Percentiles rank a stretch among this genome's conserved stretches.
Conservation (phyloP, 495 filamentous ascomycete species). For the Aspergillus nanangensis region DNA sequence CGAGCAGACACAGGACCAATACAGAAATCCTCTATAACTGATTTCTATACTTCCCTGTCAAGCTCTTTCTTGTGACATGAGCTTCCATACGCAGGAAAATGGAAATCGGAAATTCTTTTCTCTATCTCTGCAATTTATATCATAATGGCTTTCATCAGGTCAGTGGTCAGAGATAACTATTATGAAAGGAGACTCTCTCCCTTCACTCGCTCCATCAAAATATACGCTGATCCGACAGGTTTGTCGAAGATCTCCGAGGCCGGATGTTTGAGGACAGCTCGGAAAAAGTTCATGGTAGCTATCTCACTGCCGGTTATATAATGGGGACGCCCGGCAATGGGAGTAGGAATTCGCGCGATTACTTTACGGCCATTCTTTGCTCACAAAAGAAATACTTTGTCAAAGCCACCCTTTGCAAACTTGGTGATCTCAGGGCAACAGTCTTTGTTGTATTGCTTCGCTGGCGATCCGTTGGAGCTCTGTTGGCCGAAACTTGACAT, state of each 20-base stretch:
- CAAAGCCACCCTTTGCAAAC: slow-evolving; percentile 34
- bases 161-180: slow-evolving; percentile 29
- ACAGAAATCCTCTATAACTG: slow-evolving; percentile 22
- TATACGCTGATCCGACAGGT: slow-evolving; percentile 32
- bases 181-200: slow-evolving; percentile 30
- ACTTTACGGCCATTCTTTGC: slow-evolving; percentile 27
- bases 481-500: slow-evolving; percentile 24
- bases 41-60: slow-evolving; percentile 18
- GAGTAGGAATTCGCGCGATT: slow-evolving; percentile 33
- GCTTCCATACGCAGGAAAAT: slow-evolving; percentile 32
- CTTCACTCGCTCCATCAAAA: slow-evolving; percentile 31
- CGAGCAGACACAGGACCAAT: slow-evolving; percentile 32
- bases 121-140: slow-evolving; percentile 34
- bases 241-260: slow-evolving; percentile 26
- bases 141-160: slow-evolving; percentile 34
- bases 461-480: slow-evolving; percentile 28
- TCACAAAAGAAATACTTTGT: slow-evolving; percentile 25
- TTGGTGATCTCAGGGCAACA: slow-evolving; percentile 23
- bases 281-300: slow-evolving; percentile 37
- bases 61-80: slow-evolving; percentile 33
- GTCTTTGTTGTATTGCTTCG: slow-evolving; percentile 22
- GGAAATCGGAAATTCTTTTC: slow-evolving; percentile 27
- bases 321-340: slow-evolving; percentile 28
- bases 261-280: slow-evolving; percentile 26
- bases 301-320: slow-evolving; percentile 41